These are phyloP conservation scores for Massariosphaeria phaeospora DNA, from an alignment of 495 filamentous ascomycete genomes.

Conservation along the genomic window DNA sequence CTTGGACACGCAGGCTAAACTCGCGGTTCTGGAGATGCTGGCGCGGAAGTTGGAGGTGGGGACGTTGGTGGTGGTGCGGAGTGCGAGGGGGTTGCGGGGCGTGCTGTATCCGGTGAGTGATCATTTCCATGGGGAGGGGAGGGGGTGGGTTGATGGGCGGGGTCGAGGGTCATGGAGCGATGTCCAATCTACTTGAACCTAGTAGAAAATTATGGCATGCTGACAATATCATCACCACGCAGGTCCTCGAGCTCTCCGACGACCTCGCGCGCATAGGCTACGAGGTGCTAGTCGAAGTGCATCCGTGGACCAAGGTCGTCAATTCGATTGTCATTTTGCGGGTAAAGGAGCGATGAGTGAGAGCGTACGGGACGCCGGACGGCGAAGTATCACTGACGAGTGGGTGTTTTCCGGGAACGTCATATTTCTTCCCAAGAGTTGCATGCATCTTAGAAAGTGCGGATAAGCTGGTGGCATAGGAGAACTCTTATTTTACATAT, in stretches of 20 bases:
- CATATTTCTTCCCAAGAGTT: too few relatives aligned
- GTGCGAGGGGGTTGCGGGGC: conserved; percentile 42
- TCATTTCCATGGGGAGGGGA: background rate
- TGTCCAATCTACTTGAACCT: background rate
- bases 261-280: conserved; percentile 23
- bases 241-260: conserved; percentile 33
- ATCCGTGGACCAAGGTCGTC: conserved; percentile 45
- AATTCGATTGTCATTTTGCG: conserved; percentile 44
- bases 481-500: too few relatives aligned
- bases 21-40: conserved; percentile 36
- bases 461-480: too few relatives aligned
- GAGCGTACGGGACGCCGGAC: too few relatives aligned
- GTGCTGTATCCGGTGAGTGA: conserved; percentile 45
- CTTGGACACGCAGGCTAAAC: conserved; percentile 37
- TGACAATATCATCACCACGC: background rate
- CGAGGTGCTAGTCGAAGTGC: conserved; percentile 39
- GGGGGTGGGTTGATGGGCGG: background rate
- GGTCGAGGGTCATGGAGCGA: background rate
- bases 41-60: conserved; percentile 39
- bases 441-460: too few relatives aligned
- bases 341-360: conserved; percentile 22
- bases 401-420: too few relatives aligned
- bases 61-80: conserved; percentile 43
- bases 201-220: background rate
- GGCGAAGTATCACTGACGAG: too few relatives aligned